A percentile compares a stretch with the other conserved stretches of the same genome.
Conservation (phyloP, 202 grass and related monocot genomes). For the Bolboschoenoplectus hybrid region DNA sequence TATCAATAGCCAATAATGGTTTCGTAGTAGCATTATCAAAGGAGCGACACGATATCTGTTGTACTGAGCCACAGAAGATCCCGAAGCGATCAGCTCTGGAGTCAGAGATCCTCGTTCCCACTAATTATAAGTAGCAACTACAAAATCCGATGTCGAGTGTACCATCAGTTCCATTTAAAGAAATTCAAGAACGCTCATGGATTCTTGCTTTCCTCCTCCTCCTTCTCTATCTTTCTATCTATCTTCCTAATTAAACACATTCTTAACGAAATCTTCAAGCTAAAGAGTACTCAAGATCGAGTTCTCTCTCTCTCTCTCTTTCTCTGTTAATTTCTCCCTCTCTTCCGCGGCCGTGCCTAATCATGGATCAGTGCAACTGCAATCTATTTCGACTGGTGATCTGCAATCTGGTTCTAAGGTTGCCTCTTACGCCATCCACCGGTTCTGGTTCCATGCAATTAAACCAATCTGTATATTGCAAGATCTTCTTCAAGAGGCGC, state of each 20-base stretch:
- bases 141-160: neutral
- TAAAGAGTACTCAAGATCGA: neutral
- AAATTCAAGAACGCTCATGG: neutral
- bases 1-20: too few species aligned
- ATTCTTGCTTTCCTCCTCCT: neutral
- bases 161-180: constrained; percentile 8
- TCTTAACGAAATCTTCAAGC: neutral
- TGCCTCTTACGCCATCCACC: neutral
- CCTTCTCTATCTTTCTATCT: neutral
- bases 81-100: too few species aligned
- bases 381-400: constrained; percentile 10
- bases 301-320: neutral
- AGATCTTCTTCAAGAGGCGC: constrained; percentile 24
- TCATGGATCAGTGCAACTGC: constrained; percentile 24
- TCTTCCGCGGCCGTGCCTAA: neutral
- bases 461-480: neutral
- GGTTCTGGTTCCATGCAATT: neutral
- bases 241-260: neutral
- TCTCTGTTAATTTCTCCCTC: neutral
- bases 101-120: neutral
- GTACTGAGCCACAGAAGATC: too few species aligned
- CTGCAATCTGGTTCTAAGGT: constrained; percentile 2
- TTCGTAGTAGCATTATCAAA: too few species aligned
- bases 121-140: neutral
- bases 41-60: too few species aligned